Percentiles rank a stretch among this genome's conserved stretches.
Conservation (phyloP, 352 stramenopile genomes). For the Bremia lactucae region DNA sequence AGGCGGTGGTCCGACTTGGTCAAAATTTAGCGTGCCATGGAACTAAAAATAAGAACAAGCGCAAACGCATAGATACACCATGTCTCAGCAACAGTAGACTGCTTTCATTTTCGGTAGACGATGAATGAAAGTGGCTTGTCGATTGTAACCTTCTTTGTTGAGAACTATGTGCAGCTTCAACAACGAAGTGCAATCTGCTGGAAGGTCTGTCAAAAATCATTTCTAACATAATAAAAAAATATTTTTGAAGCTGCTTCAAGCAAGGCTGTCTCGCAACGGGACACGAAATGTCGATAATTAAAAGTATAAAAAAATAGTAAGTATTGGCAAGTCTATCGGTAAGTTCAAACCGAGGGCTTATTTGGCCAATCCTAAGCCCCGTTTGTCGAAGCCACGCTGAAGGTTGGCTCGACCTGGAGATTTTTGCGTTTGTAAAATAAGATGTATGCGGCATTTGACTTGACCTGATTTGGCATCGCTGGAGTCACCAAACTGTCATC, state of each 20-base stretch:
- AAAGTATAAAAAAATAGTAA: too few relatives aligned
- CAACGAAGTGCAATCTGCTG: too few relatives aligned
- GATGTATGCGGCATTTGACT: constrained; percentile 80
- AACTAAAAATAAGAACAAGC: constrained; percentile 46
- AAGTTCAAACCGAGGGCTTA: too few relatives aligned
- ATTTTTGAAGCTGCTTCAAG: too few relatives aligned
- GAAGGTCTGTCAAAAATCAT: too few relatives aligned
- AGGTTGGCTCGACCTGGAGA: constrained; percentile 10
- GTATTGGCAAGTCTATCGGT: too few relatives aligned
- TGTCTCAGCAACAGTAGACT: constrained; percentile 69
- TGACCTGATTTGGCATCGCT: constrained; percentile 44
- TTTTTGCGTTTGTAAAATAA: constrained; percentile 81
- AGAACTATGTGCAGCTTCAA: constrained; percentile 2
- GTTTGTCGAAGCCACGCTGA: too few relatives aligned
- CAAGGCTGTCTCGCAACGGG: too few relatives aligned
- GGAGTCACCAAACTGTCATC: constrained; percentile 71
- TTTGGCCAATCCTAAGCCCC: too few relatives aligned
- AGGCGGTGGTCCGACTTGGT: constrained; percentile 36
- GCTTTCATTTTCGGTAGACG: constrained; percentile 76
- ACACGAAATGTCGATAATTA: too few relatives aligned
- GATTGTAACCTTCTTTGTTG: background rate
- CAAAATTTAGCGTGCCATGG: constrained; percentile 5
- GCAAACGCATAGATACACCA: constrained; percentile 22
- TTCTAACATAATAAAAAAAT: too few relatives aligned
- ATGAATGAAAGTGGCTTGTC: constrained; percentile 28